These are phyloP conservation scores for Leccinum broughii DNA, from an alignment of 768 basidiomycete genomes.

Conservation along the genomic window DNA sequence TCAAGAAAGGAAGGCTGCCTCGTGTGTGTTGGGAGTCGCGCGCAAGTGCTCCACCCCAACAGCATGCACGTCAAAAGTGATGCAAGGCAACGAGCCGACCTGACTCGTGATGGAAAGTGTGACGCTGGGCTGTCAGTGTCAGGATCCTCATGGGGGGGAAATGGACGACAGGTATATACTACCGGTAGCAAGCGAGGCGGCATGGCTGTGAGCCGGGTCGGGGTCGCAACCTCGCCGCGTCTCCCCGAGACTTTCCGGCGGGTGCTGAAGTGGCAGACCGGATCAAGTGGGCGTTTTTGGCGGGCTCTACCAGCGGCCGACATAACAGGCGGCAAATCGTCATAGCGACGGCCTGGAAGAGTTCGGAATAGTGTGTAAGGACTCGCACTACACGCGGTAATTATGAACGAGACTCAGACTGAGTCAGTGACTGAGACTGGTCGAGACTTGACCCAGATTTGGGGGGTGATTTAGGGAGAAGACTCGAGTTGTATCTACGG, in stretches of 20 bases:
- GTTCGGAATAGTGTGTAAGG: constrained; percentile 1
- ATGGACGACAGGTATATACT: background rate
- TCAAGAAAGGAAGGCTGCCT: constrained; percentile 22
- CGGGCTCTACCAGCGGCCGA: background rate
- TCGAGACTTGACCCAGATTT: background rate
- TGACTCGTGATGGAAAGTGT: constrained; percentile 1
- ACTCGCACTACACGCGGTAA: background rate
- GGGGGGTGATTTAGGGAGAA: background rate
- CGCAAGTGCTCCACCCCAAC: background rate
- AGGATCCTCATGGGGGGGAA: background rate
- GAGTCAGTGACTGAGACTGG: background rate
- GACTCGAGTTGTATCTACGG: constrained; percentile 8
- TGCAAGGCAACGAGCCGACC: background rate
- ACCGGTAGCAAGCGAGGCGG: background rate
- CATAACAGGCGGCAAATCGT: background rate
- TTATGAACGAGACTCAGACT: background rate
- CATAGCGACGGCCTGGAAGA: constrained; percentile 8
- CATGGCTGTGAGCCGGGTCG: background rate
- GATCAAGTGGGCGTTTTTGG: background rate
- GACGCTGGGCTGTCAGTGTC: constrained; percentile 1
- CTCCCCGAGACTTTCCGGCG: background rate
- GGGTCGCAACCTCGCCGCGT: background rate
- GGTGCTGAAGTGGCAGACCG: background rate
- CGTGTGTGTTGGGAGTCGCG: constrained; percentile 9
- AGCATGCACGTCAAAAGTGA: constrained; percentile 4